Conservation (phyloP, 345 rosid species). For the Corymbia maculata region DNA sequence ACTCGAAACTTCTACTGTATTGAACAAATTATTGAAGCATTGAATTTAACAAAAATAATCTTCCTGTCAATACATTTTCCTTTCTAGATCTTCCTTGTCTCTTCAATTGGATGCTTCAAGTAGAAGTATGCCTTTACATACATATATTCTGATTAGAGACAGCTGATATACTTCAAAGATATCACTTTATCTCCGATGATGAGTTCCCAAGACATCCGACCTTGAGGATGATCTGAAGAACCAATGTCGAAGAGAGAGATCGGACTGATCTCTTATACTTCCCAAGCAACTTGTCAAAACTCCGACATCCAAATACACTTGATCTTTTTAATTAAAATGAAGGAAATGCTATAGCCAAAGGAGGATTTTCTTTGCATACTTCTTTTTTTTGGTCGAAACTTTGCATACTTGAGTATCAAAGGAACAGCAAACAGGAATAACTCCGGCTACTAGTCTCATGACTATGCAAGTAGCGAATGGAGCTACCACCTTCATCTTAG, state of each 20-base stretch:
- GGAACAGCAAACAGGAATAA: not conserved
- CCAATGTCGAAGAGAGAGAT: not conserved
- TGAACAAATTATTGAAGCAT: not conserved
- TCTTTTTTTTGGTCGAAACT: not conserved
- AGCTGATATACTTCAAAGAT: not conserved
- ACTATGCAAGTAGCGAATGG: not conserved
- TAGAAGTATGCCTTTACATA: not conserved
- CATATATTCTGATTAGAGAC: not conserved
- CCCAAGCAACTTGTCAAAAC: not conserved
- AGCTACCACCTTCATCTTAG: not conserved
- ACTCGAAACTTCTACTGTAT: not conserved
- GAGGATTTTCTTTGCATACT: not conserved
- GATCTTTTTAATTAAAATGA: not conserved
- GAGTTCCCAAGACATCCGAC: not conserved
- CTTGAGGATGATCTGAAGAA: not conserved
- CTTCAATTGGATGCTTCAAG: not conserved
- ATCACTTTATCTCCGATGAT: not conserved
- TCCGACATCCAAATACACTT: no score
- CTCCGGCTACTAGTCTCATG: not conserved
- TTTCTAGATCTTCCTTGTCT: not conserved
- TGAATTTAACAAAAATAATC: not conserved
- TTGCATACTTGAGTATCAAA: not conserved
- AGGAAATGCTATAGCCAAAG: not conserved
- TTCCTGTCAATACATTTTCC: not conserved
- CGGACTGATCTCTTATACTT: not conserved